Base-by-base conservation (phyloP, 495 filamentous ascomycete genomes). In the Cenococcum geophilum region DNA sequence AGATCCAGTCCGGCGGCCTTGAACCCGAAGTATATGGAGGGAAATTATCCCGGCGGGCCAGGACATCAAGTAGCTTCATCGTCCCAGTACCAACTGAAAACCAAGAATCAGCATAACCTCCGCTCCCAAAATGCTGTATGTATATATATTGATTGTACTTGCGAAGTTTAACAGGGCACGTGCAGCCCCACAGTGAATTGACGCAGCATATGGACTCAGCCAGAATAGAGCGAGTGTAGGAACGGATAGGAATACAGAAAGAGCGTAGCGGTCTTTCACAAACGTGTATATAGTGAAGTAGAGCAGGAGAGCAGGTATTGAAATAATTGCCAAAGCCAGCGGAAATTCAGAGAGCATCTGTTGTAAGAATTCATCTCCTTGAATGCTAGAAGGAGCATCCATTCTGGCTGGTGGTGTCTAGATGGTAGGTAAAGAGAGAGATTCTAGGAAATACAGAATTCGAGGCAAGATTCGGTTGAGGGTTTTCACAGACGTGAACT, bases 41-140 rank as follows among this genome's bases (percentile, higher is more conserved):
- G 32, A 69, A 56, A 3, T 52, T 54, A 51, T 72, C 42, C 22
- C 62, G 61, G 10, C 70, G 64, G 18, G 62, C 64, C 61, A 74
- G 71, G 40, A 76, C 54, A 55, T 76, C 73, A 10, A 76, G 66
- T 6, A 66, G 35, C 55, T 76, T 76, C 73, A 76, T 74, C 25
- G 63, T 70, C 16, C 66, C 72, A 55, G 70, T 66, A 4, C 60
- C 69, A 53, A 75, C 73, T 75, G 57, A 14, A 51, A 9, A 27
- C 4, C 0, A 21, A 48, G 37, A 20, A 34, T 21, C 35, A 27
- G 22, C 20, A 3, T 32, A 32, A 6, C 27, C 27, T 22, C 8
- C 18, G 43, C 4, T 59, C 4, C 34, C 22, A 9, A 2, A 45
- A 10, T 1, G 11, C 23, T 20, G n/a, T 18, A 36, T n/a, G 27